These are phyloP conservation scores for Uronychia setigera DNA, from an alignment of 73 alveolate genomes.

Conservation along the genomic window DNA sequence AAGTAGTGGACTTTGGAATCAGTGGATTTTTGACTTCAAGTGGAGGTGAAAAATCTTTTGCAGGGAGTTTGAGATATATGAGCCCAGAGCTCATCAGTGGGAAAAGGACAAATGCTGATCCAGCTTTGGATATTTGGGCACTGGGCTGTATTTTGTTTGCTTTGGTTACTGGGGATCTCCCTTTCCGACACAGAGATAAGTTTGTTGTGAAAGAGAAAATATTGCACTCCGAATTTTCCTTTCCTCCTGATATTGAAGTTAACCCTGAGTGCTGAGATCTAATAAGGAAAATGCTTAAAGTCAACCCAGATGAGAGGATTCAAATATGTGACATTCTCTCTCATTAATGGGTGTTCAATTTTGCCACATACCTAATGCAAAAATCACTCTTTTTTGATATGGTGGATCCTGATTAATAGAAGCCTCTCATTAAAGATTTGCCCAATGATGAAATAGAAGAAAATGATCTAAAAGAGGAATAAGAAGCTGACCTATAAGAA, in stretches of 20 bases:
- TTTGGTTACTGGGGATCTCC: constrained; percentile 1
- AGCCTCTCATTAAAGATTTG: constrained; percentile 11
- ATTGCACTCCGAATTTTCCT: constrained; percentile 16
- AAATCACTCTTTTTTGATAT: background rate
- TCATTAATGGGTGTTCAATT: background rate
- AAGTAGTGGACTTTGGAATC: constrained; percentile 55
- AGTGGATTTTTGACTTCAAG: constrained; percentile 17
- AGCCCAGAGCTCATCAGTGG: constrained; percentile 26
- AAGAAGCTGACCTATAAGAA: too few relatives aligned
- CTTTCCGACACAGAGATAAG: background rate
- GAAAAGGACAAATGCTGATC: constrained; percentile 1
- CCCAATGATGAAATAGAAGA: too few relatives aligned
- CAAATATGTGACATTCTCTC: constrained; percentile 15
- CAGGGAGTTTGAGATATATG: constrained; percentile 24
- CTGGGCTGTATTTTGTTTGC: constrained; percentile 14
- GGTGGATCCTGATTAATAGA: constrained; percentile 7
- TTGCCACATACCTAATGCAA: background rate
- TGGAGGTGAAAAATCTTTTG: background rate
- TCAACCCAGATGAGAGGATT: constrained; percentile 19
- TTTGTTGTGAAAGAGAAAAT: constrained; percentile 17
- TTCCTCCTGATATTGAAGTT: constrained; percentile 3
- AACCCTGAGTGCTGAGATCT: constrained; percentile 17
- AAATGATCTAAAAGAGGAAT: too few relatives aligned
- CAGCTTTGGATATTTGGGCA: constrained; percentile 11
- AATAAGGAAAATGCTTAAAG: constrained; percentile 23